A percentile compares a stretch with the other conserved stretches of the same genome.
Evolutionary conservation across 2,329 filamentous ascomycete species (phyloP).

Genomic region (Fragosphaeria purpurea): DNA sequence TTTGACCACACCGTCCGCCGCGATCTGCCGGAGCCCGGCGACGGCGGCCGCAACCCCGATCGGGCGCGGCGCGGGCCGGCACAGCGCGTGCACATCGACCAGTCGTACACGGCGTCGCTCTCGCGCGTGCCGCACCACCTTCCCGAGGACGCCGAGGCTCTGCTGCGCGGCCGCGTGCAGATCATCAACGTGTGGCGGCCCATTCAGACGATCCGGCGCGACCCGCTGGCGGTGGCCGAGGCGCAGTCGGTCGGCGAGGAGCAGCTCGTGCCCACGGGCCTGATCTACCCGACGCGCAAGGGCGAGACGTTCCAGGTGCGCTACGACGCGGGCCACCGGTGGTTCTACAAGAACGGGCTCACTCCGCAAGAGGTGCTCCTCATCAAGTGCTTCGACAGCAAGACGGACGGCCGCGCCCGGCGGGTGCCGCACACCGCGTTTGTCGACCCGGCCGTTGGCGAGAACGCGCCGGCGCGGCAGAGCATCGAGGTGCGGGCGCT

Average conservation of each 20-base stretch:
- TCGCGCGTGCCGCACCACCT: conserved; percentile 34
- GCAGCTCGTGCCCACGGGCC: conserved; percentile 36
- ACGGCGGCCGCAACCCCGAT: not conserved
- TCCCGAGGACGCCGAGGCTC: conserved; percentile 32
- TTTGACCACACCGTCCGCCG: conserved; percentile 51
- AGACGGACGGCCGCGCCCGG: conserved; percentile 30
- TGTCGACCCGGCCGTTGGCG: conserved; percentile 28
- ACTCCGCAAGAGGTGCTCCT: conserved; percentile 10
- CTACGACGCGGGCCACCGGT: conserved; percentile 15
- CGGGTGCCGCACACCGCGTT: conserved; percentile 46
- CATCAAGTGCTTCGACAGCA: conserved; percentile 17
- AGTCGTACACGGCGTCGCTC: conserved; percentile 36
- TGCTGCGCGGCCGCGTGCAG: conserved; percentile 37
- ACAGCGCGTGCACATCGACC: conserved; percentile 47
- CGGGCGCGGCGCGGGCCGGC: conserved; percentile 29
- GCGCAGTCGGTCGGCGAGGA: conserved; percentile 37
- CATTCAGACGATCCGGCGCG: conserved; percentile 39
- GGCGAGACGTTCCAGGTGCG: conserved; percentile 36
- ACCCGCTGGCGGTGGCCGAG: conserved; percentile 45
- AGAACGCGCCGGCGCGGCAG: conserved; percentile 30
- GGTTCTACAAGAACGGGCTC: conserved; percentile 11
- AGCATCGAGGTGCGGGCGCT: conserved; percentile 47
- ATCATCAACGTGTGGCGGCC: conserved; percentile 46
- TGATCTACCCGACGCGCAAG: conserved; percentile 40
- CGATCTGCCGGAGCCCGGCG: conserved; percentile 13